phyloP scores from a whole-genome alignment of 768 basidiomycete genomes.

The Punctularia strigosozonata region DNA sequence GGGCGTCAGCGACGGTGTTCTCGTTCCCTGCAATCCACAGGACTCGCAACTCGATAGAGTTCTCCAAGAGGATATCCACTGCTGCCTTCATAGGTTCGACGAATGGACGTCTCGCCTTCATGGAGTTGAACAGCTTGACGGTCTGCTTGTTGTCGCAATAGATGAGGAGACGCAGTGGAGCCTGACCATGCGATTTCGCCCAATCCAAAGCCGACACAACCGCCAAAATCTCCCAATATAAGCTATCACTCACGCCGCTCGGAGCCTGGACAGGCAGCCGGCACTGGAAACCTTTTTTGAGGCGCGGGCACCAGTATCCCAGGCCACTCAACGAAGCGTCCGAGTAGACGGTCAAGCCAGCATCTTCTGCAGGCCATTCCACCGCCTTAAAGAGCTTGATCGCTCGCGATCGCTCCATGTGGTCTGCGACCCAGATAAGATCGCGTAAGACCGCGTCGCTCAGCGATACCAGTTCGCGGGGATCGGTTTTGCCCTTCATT shows the following conservation, averaged over 20 bases:
- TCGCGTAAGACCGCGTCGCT: slow-evolving; percentile 18
- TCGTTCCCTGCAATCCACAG: slow-evolving; percentile 13
- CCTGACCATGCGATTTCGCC: not conserved
- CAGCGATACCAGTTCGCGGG: slow-evolving; percentile 12
- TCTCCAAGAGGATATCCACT: slow-evolving; percentile 5
- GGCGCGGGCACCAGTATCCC: slow-evolving; percentile 11
- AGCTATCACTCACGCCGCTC: slow-evolving; percentile 2
- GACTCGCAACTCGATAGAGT: slow-evolving; percentile 10
- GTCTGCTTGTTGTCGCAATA: slow-evolving; percentile 16
- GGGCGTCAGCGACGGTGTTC: slow-evolving; percentile 13
- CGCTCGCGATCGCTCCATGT: slow-evolving; percentile 2
- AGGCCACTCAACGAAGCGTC: slow-evolving; percentile 13
- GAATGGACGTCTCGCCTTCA: slow-evolving; percentile 8
- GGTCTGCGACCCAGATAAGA: slow-evolving; percentile 20
- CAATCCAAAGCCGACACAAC: slow-evolving; percentile 4
- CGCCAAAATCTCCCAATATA: slow-evolving; percentile 4
- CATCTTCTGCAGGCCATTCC: slow-evolving; percentile 4
- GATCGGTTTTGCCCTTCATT: slow-evolving; percentile 13
- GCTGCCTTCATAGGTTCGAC: slow-evolving; percentile 10
- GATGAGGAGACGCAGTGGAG: slow-evolving; percentile 7
- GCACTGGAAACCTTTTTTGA: slow-evolving; percentile 1
- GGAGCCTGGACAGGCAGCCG: slow-evolving; percentile 1
- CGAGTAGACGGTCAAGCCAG: slow-evolving; percentile 8
- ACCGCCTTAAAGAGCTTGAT: slow-evolving; percentile 7
- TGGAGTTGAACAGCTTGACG: slow-evolving; percentile 13